Conservation (phyloP, 345 rosid genomes). For the Geranium rotundifolium region DNA sequence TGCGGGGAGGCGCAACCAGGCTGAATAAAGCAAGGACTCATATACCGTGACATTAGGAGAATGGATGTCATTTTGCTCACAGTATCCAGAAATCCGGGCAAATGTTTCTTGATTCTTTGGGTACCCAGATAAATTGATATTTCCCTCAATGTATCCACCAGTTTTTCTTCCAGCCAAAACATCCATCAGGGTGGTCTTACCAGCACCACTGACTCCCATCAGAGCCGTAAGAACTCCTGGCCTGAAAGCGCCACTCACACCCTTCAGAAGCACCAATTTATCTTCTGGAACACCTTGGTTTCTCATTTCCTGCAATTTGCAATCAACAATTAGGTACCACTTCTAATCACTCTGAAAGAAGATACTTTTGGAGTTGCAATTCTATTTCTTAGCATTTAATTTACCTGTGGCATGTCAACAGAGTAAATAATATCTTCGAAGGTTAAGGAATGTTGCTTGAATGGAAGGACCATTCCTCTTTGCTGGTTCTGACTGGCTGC, state of each 20-base stretch:
- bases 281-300: conserved; percentile 45
- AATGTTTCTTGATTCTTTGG: conserved; percentile 73
- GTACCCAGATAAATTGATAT: conserved; percentile 56
- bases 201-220: conserved; percentile 77
- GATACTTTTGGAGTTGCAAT: neutral
- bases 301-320: conserved; percentile 38
- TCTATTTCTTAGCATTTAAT: neutral
- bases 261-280: conserved; percentile 51
- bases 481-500: conserved; percentile 4
- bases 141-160: conserved; percentile 64
- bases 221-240: conserved; percentile 79
- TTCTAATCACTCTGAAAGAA: neutral
- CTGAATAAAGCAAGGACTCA: conserved; percentile 67
- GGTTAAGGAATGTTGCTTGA: conserved; percentile 24
- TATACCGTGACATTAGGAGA: conserved; percentile 69
- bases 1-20: conserved; percentile 55
- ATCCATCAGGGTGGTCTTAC: conserved; percentile 83
- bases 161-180: conserved; percentile 84
- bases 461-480: conserved; percentile 43
- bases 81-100: conserved; percentile 72
- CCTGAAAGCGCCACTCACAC: conserved; percentile 72
- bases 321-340: neutral
- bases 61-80: conserved; percentile 71
- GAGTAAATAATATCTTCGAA: conserved; percentile 28
- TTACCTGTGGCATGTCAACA: conserved; percentile 42